A percentile compares a stretch with the other conserved stretches of the same genome.
phyloP scores from a whole-genome alignment of 257 asterid genomes.

The Dorcoceras hygrometricum region DNA sequence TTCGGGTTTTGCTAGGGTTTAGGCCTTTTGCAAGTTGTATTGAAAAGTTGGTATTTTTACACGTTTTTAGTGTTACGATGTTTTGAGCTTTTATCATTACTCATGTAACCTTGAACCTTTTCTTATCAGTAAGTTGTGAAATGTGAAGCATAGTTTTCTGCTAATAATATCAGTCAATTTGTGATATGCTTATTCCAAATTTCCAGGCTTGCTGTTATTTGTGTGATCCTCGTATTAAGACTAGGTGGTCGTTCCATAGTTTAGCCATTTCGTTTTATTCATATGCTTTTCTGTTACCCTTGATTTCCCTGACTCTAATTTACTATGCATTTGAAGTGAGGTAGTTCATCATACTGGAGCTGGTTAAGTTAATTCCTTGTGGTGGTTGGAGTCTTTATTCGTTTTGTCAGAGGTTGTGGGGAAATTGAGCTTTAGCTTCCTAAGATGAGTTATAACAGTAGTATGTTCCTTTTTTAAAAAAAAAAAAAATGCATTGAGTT shows the following conservation, averaged over 20 bases:
- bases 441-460: neutral
- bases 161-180: no score
- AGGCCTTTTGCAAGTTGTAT: neutral
- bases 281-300: neutral
- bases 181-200: no score
- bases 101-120: no score
- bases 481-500: no score
- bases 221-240: no score
- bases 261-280: no score
- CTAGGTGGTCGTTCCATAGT: neutral
- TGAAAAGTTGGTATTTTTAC: neutral
- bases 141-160: no score
- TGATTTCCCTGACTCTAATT: neutral
- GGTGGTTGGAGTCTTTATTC: neutral
- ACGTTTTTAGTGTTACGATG: no score
- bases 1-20: conserved; percentile 28
- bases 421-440: neutral
- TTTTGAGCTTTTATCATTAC: no score
- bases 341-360: neutral
- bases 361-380: neutral
- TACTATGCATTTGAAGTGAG: neutral
- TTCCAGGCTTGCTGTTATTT: no score
- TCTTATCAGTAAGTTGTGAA: no score
- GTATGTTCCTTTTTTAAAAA: no score
- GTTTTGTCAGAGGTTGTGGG: neutral